These are phyloP conservation scores for Gymnopus androsaceus DNA, from an alignment of 1,284 basidiomycete species.

Conservation along the genomic window DNA sequence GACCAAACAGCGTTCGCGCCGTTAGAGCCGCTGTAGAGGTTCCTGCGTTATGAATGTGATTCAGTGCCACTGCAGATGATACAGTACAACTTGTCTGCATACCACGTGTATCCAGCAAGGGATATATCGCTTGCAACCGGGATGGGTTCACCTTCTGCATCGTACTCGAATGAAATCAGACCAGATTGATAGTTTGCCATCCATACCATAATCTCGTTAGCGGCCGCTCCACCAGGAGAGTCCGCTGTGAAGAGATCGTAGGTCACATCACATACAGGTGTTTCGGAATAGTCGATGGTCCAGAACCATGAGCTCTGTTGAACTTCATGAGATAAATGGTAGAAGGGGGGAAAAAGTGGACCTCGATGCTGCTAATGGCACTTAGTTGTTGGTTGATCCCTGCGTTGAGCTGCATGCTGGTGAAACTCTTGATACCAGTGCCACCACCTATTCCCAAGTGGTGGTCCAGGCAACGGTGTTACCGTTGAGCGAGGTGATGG, in stretches of 20 bases:
- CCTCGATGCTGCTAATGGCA: slow-evolving; percentile 55
- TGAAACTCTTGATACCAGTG: slow-evolving; percentile 59
- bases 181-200: slow-evolving; percentile 58
- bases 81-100: neutral
- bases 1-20: slow-evolving; percentile 66
- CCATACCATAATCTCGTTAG: slow-evolving; percentile 72
- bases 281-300: slow-evolving; percentile 34
- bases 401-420: slow-evolving; percentile 54
- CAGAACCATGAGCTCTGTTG: slow-evolving; percentile 46
- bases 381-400: slow-evolving; percentile 57
- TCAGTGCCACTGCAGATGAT: too few species aligned
- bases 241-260: slow-evolving; percentile 66
- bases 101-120: slow-evolving; percentile 56
- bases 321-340: neutral
- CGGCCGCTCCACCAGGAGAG: slow-evolving; percentile 48
- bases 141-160: slow-evolving; percentile 46
- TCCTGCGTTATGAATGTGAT: too few species aligned
- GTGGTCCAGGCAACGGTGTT: slow-evolving; percentile 53
- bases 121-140: slow-evolving; percentile 46
- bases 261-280: slow-evolving; percentile 53
- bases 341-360: slow-evolving; percentile 23
- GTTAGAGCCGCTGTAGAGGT: slow-evolving; percentile 49
- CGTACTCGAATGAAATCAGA: slow-evolving; percentile 57
- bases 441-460: slow-evolving; percentile 58
- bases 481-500: slow-evolving; percentile 46